Base-by-base conservation (phyloP, 2,329 filamentous ascomycete species). In the Periglandula ipomoeae region DNA sequence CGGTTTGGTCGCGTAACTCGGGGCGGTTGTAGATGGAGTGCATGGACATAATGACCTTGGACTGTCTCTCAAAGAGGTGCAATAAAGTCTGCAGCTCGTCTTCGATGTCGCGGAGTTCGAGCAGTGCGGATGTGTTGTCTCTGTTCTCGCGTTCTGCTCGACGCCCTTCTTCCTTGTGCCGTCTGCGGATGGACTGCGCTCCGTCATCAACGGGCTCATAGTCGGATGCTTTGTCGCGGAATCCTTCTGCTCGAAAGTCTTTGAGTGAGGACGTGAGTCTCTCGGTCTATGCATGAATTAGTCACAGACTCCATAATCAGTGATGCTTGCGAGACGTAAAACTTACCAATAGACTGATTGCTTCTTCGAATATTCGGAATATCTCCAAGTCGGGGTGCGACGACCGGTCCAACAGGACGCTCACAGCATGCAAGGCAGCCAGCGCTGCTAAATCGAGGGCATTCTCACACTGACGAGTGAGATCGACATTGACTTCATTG, bases 331-430 rank as follows among this genome's bases (percentile, higher is more conserved):
- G 8, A 5, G 46, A 47, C 11, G 22, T 1, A 6, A 8, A 0
- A 50, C 67, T 41, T 59, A 82, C 79, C 53, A 84, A 57, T 20
- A 82, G 75, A 11, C 79, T 81, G 27, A 84, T 79, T 5, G 79
- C 81, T 52, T 84, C 81, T 54, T 83, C 79, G 42, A 84, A 84
- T 1, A 84, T 79, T 2, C 79, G 73, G 50, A 84, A 81, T 0
- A 84, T 70, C 50, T 84, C 78, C 0, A 84, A 64, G 42, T 84
- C 78, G 0, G 75, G 76, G 55, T 84, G 78, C 0, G 78, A 75
- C 0, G 78, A 72, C 23, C 75, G 67, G 23, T 84, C 79, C 0
- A 84, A 66, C 1, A 84, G 66, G 0, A 83, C 79, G 1, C 75
- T 83, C 3, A 82, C 73, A 1, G 81, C 79, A 52, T 84, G 80